Conservation (phyloP, 2,329 filamentous ascomycete species). For the Colletotrichum gloeosporioides region DNA sequence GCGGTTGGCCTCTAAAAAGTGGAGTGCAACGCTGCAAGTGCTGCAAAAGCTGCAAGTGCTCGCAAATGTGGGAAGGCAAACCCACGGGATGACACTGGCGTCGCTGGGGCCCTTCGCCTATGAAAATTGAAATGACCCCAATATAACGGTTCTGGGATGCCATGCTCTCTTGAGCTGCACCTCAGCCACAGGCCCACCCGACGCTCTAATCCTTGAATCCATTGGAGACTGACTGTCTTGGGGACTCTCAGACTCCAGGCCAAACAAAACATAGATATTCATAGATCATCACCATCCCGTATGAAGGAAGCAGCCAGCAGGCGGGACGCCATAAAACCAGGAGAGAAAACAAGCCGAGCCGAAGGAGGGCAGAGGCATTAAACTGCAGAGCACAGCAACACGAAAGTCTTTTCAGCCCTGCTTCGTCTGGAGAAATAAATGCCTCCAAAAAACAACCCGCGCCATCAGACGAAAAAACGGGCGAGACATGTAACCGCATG, state of each 20-base stretch:
- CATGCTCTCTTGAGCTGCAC: neutral
- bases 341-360: neutral
- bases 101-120: neutral
- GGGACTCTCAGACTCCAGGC: neutral
- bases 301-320: neutral
- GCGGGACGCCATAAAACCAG: neutral
- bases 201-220: neutral
- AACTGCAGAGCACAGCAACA: neutral
- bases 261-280: neutral
- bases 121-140: conserved; percentile 11
- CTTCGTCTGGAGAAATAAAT: neutral
- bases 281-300: neutral
- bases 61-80: neutral
- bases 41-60: neutral
- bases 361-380: neutral
- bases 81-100: neutral
- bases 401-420: neutral
- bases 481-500: conserved; percentile 13
- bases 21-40: neutral
- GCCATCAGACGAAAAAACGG: conserved; percentile 1
- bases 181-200: neutral
- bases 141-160: neutral
- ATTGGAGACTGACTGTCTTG: neutral
- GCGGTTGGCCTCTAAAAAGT: conserved; percentile 16
- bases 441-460: neutral